Evolutionary conservation across 2,329 filamentous ascomycete genomes (phyloP).

Genomic region (Geosmithia morbida): DNA sequence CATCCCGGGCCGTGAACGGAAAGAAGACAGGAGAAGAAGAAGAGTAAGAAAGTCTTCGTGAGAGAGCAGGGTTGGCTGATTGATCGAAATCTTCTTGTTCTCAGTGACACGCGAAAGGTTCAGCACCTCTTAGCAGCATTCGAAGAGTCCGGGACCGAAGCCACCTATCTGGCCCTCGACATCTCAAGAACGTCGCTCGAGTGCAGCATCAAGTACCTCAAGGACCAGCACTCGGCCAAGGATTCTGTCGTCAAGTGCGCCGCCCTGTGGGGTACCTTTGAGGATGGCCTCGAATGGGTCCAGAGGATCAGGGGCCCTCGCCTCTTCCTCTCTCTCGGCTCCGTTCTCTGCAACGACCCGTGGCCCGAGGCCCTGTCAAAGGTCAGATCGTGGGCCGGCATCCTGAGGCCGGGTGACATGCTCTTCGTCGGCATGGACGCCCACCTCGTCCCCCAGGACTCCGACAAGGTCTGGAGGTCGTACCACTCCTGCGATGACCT

Average conservation of each 20-base stretch:
- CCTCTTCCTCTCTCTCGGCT: conserved; percentile 24
- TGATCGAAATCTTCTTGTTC: neutral
- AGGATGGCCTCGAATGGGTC: conserved; percentile 17
- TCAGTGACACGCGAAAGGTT: conserved; percentile 25
- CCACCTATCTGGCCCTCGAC: conserved; percentile 23
- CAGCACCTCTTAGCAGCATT: conserved; percentile 20
- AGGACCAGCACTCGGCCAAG: conserved; percentile 11
- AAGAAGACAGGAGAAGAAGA: too few species aligned
- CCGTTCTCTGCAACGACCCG: conserved; percentile 25
- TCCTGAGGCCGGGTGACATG: conserved; percentile 17
- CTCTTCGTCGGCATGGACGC: conserved; percentile 26
- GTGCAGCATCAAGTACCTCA: conserved; percentile 17
- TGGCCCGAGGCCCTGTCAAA: conserved; percentile 19
- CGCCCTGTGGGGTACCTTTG: conserved; percentile 25
- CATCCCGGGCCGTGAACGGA: too few species aligned
- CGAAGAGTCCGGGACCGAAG: conserved; percentile 11
- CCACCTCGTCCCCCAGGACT: conserved; percentile 15
- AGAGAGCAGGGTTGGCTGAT: too few species aligned
- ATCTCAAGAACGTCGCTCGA: conserved; percentile 21
- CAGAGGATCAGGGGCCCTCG: conserved; percentile 14
- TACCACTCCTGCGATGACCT: conserved; percentile 22
- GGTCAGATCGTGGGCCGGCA: conserved; percentile 19
- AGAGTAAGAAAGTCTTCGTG: too few species aligned
- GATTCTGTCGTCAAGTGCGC: conserved; percentile 16
- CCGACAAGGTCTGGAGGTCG: conserved; percentile 22